Evolutionary conservation across 2,329 filamentous ascomycete genomes (phyloP).

Genomic region (Corniculantispora saksenae): DNA sequence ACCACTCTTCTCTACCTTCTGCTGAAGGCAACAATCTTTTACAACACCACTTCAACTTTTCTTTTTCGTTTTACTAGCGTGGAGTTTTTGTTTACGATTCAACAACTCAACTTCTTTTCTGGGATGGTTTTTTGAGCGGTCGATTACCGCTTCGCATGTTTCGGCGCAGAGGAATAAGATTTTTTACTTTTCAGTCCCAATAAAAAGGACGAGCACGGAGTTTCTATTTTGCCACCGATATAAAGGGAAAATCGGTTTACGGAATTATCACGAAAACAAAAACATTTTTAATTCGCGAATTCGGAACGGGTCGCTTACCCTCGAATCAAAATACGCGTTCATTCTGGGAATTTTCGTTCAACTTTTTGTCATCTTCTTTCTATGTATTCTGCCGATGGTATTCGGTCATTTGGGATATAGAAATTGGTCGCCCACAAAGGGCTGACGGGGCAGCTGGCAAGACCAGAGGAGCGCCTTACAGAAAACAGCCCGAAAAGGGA

Average conservation of each 20-base stretch:
- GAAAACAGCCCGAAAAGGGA: background rate
- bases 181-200: constrained; percentile 17
- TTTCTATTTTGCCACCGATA: constrained; percentile 8
- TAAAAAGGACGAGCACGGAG: constrained; percentile 19
- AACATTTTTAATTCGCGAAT: constrained; percentile 16
- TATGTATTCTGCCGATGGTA: constrained; percentile 14
- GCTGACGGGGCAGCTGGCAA: constrained; percentile 1
- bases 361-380: background rate
- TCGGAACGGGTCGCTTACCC: background rate
- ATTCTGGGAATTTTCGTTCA: background rate
- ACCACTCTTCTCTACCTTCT: constrained; percentile 3
- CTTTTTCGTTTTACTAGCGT: constrained; percentile 14
- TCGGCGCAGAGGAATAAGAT: constrained; percentile 15
- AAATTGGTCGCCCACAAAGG: background rate
- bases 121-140: constrained; percentile 13
- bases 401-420: constrained; percentile 15
- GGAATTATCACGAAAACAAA: constrained; percentile 10
- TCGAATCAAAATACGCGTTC: constrained; percentile 8
- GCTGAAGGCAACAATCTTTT: background rate
- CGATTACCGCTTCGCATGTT: constrained; percentile 19
- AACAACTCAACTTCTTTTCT: constrained; percentile 1
- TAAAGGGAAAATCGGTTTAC: constrained; percentile 2
- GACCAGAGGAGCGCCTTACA: background rate
- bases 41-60: background rate
- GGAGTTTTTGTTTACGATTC: constrained; percentile 20